Conservation (phyloP, 1,139 yeast species). For the Protomyces macrosporus region DNA sequence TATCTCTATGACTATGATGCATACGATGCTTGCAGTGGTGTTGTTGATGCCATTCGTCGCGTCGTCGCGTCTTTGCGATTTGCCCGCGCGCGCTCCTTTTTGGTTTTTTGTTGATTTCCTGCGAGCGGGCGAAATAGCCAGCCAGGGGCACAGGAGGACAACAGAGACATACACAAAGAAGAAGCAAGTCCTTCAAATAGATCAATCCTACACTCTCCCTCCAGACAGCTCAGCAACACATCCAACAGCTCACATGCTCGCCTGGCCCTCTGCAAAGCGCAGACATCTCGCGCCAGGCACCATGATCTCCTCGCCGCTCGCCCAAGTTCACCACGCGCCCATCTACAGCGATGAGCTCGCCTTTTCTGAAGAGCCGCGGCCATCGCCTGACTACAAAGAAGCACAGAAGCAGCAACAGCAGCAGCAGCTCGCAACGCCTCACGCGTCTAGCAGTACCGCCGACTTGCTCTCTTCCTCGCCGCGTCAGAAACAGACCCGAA, state of each 20-base stretch:
- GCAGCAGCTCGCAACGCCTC: slow-evolving; percentile 11
- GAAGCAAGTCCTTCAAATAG: too few relatives aligned
- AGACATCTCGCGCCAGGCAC: not conserved
- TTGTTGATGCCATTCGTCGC: not conserved
- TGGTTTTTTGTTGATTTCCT: not conserved
- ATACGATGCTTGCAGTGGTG: not conserved
- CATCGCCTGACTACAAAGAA: not conserved
- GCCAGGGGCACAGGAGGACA: not conserved
- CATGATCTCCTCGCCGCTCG: not conserved
- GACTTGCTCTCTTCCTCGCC: slow-evolving; percentile 9
- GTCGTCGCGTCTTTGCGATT: not conserved
- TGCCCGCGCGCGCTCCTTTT: not conserved
- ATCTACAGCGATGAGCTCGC: not conserved
- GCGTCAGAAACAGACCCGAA: not conserved
- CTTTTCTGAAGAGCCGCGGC: not conserved
- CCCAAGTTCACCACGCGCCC: not conserved
- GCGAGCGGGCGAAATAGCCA: not conserved
- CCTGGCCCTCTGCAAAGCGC: not conserved
- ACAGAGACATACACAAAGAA: too few relatives aligned
- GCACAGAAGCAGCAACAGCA: not conserved
- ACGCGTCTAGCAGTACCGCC: slow-evolving; percentile 14
- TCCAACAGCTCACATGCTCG: not conserved
- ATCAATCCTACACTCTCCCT: too few relatives aligned
- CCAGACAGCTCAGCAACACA: too few relatives aligned
- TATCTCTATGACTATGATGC: not conserved